Conservation (phyloP, 2,329 filamentous ascomycete genomes). For the Metarhizium humberi region DNA sequence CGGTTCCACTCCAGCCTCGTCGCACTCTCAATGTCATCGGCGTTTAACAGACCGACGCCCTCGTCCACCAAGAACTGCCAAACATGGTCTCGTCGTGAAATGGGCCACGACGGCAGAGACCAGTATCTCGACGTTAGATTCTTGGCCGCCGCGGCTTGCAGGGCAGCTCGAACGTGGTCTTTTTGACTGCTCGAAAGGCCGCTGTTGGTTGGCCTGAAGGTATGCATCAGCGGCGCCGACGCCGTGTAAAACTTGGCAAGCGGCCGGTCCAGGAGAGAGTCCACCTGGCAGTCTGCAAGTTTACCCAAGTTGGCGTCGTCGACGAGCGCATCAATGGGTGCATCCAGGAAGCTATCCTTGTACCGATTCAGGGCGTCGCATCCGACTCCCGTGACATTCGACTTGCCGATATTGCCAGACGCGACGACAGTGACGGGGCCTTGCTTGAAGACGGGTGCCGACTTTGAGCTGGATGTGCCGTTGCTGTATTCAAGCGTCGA, state of each 20-base stretch:
- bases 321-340: constrained; percentile 39
- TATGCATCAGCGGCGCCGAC: constrained; percentile 42
- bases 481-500: constrained; percentile 32
- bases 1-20: constrained; percentile 9
- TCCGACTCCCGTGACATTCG: constrained; percentile 3
- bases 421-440: constrained; percentile 59
- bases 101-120: constrained; percentile 51
- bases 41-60: constrained; percentile 51
- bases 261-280: constrained; percentile 26
- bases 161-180: constrained; percentile 29
- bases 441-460: constrained; percentile 10
- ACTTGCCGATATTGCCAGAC: constrained; percentile 40
- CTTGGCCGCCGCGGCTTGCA: constrained; percentile 36
- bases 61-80: constrained; percentile 46
- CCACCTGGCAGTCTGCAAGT: constrained; percentile 1
- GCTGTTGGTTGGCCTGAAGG: constrained; percentile 37
- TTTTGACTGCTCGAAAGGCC: constrained; percentile 31
- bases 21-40: constrained; percentile 45
- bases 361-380: constrained; percentile 3
- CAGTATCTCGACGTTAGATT: constrained; percentile 52
- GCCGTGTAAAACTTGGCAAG: constrained; percentile 56
- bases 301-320: constrained; percentile 1
- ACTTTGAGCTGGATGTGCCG: constrained; percentile 30
- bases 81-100: constrained; percentile 42
- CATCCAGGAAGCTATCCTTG: constrained; percentile 58